These are phyloP conservation scores for Sisymbrium altissimum DNA, from an alignment of 345 rosid genomes.

Conservation along the genomic window DNA sequence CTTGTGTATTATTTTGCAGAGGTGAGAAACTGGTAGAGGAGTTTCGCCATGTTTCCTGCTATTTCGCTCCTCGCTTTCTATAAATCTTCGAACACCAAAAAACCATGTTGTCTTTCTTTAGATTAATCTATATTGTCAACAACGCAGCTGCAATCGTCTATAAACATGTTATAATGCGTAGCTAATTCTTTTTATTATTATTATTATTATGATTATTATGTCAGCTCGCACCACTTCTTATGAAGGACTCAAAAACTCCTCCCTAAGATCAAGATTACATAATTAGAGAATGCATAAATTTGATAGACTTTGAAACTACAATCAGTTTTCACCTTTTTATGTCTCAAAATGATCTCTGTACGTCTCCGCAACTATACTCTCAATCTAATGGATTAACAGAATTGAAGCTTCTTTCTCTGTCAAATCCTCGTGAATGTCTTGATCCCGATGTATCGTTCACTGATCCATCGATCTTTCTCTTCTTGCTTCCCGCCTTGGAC, in stretches of 20 bases:
- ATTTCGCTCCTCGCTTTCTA: too few relatives aligned
- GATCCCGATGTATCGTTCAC: slow-evolving; percentile 26
- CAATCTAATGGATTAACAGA: slow-evolving; percentile 27
- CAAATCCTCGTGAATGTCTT: slow-evolving; percentile 9
- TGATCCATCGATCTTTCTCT: slow-evolving; percentile 51
- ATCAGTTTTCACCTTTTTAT: neutral
- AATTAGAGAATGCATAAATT: neutral
- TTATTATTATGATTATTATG: too few relatives aligned
- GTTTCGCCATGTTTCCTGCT: too few relatives aligned
- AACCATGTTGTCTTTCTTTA: too few relatives aligned
- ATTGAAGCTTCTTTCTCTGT: slow-evolving; percentile 22
- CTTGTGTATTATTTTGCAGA: too few relatives aligned
- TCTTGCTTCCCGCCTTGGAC: slow-evolving; percentile 44
- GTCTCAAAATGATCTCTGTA: neutral
- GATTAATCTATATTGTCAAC: too few relatives aligned
- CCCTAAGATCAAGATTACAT: neutral
- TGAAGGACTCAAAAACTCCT: neutral
- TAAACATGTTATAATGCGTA: too few relatives aligned
- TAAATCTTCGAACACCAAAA: too few relatives aligned
- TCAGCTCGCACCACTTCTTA: neutral
- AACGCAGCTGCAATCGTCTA: too few relatives aligned
- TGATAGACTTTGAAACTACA: neutral
- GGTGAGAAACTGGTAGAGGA: too few relatives aligned
- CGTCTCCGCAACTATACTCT: neutral
- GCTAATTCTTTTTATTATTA: too few relatives aligned